Percentiles rank a stretch among this genome's conserved stretches.
Conservation (phyloP, 2,329 filamentous ascomycete genomes). For the Hypoxylon sp. region DNA sequence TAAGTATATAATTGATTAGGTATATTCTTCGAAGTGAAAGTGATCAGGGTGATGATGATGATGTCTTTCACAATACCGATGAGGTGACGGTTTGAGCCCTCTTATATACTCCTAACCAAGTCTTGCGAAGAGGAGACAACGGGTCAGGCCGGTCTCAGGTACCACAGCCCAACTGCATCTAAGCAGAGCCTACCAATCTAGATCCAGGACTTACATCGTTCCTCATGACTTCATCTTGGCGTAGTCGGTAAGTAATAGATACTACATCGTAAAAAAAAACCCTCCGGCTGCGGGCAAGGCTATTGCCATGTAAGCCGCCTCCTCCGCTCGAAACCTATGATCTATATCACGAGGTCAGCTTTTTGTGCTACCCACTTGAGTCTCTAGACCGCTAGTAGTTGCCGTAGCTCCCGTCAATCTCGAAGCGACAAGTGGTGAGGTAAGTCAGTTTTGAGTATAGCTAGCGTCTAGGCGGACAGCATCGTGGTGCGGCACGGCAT, state of each 20-base stretch:
- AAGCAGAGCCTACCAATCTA: conserved; percentile 11
- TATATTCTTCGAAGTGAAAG: conserved; percentile 16
- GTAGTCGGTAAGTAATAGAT: conserved; percentile 10
- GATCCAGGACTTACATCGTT: conserved; percentile 21
- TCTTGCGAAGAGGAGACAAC: conserved; percentile 21
- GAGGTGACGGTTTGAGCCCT: conserved; percentile 29
- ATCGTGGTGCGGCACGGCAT: conserved; percentile 13
- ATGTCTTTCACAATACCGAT: conserved; percentile 25
- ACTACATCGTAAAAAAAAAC: conserved; percentile 17
- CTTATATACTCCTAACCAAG: conserved; percentile 21
- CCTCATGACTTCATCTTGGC: conserved; percentile 9
- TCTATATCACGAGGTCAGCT: conserved; percentile 20
- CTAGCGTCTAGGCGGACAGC: neutral
- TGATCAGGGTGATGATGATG: conserved; percentile 26
- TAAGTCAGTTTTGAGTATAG: neutral
- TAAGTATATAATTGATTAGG: conserved; percentile 10
- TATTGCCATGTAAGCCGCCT: conserved; percentile 18
- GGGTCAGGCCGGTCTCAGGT: conserved; percentile 8
- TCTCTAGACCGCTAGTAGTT: conserved; percentile 18
- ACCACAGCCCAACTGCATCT: conserved; percentile 3
- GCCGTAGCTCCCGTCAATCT: conserved; percentile 24
- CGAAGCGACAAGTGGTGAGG: conserved; percentile 10
- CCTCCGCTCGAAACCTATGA: conserved; percentile 2
- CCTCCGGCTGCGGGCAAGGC: neutral
- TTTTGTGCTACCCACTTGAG: conserved; percentile 13